Percentiles rank a stretch among this genome's conserved stretches.
phyloP scores from a whole-genome alignment of 2,329 filamentous ascomycete genomes.

The Pyrenophora teres region DNA sequence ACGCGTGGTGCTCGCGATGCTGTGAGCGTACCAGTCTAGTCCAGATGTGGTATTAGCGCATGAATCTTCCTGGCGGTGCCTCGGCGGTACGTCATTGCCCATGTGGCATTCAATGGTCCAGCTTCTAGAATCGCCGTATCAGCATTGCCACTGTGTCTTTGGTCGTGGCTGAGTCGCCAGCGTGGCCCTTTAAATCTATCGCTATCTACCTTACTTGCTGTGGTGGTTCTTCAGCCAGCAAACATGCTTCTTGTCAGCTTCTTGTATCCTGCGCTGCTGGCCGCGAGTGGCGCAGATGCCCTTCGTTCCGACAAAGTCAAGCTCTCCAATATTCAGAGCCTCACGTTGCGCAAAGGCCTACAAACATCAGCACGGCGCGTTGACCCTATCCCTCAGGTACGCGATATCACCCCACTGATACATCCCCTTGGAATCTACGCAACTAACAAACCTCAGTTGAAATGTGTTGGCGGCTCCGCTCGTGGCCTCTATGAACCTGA shows the following conservation, averaged over 20 bases:
- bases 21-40: conserved; percentile 1
- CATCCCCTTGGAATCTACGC: background rate
- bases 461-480: conserved; percentile 70
- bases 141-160: conserved; percentile 34
- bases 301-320: conserved; percentile 56
- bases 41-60: background rate
- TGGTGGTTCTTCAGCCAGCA: background rate
- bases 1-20: conserved; percentile 10
- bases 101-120: conserved; percentile 3
- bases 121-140: conserved; percentile 20
- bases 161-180: conserved; percentile 25
- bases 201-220: background rate
- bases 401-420: background rate
- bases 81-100: conserved; percentile 10
- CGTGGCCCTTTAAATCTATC: background rate
- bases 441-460: conserved; percentile 58
- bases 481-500: conserved; percentile 72
- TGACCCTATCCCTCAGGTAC: conserved; percentile 66
- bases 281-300: conserved; percentile 36
- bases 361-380: conserved; percentile 78
- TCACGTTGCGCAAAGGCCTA: conserved; percentile 73
- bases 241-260: conserved; percentile 39
- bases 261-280: conserved; percentile 41
- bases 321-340: conserved; percentile 70
- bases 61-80: background rate